Evolutionary conservation across 192 early-diverging fungal species (phyloP), one percentile per base, ranked within the genome.

Genomic region (Coemansia sp.): DNA sequence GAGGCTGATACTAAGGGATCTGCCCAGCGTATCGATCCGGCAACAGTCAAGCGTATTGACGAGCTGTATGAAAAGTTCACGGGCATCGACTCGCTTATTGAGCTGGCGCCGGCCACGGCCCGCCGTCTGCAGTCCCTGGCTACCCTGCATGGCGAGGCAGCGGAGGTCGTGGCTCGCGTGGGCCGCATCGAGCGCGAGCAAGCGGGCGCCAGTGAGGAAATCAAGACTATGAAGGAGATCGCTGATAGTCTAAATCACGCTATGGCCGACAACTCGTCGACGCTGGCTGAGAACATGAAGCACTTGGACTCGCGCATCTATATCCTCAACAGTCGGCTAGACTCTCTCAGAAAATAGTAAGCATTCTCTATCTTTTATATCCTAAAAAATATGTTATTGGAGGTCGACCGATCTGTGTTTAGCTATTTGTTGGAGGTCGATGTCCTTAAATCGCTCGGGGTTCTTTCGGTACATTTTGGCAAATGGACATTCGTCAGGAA

Each of bases 71-170:
- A 84, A 15, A 79, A 75, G 34, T 40, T 84, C 41, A 22, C 91
- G 18, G 86, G 87, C 58, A 76, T 97, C 3, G 96, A 97, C 65
- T 89, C 95, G 1, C 75, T 97, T 22, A 84, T 92, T 50, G 87
- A 90, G 22, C 63, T 95, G 71, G 88, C 94, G 0, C 95, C 96
- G 3, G 89, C 92, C 1, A 85, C 95, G 18, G 84, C 95, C 16
- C 78, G 89, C 15, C 88, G 96, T 39, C 79, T 97, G 66, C 91
- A 92, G 64, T 88, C 89, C 8, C 85, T 97, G 41, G 88, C 92
- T 60, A 84, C 84, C 4, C 81, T 97, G 47, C 96, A 97, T 72
- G 80, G 86, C 1, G 95, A 97, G 71, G 93, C 94, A 0, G 85
- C 92, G 15, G 87, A 91, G 44, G 94, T 92, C 70, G 87, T 88